Evolutionary conservation across 2,329 filamentous ascomycete genomes (phyloP).

Genomic region (Cryphonectria carpinicola): DNA sequence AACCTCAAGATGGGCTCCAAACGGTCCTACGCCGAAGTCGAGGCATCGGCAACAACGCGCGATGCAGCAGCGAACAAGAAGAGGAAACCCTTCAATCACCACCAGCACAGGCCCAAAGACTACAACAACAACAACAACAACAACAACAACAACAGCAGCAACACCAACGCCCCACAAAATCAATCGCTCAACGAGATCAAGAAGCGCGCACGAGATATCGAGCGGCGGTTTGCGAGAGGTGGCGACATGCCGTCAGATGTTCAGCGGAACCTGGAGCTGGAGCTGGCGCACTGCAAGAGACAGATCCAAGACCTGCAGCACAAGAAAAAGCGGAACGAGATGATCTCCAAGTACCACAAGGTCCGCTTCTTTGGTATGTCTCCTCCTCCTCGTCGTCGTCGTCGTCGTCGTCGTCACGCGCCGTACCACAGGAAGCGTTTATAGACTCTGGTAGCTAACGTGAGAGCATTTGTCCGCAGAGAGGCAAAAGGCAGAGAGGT

Average conservation of each 20-base stretch:
- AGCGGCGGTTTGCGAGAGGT: slow-evolving; percentile 64
- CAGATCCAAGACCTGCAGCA: slow-evolving; percentile 64
- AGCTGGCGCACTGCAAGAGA: slow-evolving; percentile 67
- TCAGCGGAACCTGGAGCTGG: slow-evolving; percentile 71
- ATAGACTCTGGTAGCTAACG: slow-evolving; percentile 13
- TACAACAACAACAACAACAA: slow-evolving; percentile 40
- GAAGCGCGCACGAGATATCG: slow-evolving; percentile 72
- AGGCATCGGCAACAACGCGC: slow-evolving; percentile 29
- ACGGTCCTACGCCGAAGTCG: slow-evolving; percentile 35
- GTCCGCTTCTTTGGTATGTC: slow-evolving; percentile 78
- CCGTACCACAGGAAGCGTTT: not conserved
- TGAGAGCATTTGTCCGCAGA: slow-evolving; percentile 48
- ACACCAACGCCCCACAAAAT: slow-evolving; percentile 50
- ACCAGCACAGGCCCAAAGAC: slow-evolving; percentile 46
- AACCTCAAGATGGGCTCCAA: slow-evolving; percentile 37
- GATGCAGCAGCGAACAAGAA: slow-evolving; percentile 31
- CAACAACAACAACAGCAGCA: slow-evolving; percentile 35
- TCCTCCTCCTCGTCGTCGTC: not conserved
- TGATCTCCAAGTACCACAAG: slow-evolving; percentile 83
- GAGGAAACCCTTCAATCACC: slow-evolving; percentile 41
- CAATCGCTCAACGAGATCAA: slow-evolving; percentile 51
- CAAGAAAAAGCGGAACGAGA: slow-evolving; percentile 66
- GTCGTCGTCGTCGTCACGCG: not conserved
- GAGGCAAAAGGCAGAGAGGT: slow-evolving; percentile 71
- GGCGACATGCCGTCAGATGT: slow-evolving; percentile 69